These are phyloP conservation scores for Elsinoe australis DNA, from an alignment of 2,329 filamentous ascomycete genomes.

Conservation along the genomic window DNA sequence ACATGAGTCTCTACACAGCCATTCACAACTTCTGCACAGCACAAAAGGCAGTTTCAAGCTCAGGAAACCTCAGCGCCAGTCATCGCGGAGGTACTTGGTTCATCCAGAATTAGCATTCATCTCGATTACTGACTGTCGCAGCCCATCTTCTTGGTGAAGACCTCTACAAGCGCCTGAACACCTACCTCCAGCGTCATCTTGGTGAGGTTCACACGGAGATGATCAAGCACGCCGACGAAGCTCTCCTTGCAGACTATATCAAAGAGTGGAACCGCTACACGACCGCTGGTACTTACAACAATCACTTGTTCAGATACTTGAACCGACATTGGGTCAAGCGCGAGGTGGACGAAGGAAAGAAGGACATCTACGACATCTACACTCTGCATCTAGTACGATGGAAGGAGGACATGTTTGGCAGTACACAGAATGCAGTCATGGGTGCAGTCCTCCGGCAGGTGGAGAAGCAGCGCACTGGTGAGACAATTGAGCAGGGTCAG, in stretches of 20 bases:
- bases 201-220: conserved; percentile 62
- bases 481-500: conserved; percentile 94
- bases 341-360: conserved; percentile 98
- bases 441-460: conserved; percentile 87
- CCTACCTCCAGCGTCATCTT: conserved; percentile 75
- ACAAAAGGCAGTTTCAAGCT: conserved; percentile 70
- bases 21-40: conserved; percentile 99
- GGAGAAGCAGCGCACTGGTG: conserved; percentile 92
- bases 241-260: conserved; percentile 86
- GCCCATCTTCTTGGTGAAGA: conserved; percentile 94
- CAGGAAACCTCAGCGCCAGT: conserved; percentile 44
- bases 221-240: conserved; percentile 77
- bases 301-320: conserved; percentile 91
- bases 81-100: conserved; percentile 60
- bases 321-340: conserved; percentile 99
- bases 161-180: conserved; percentile 82
- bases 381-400: conserved; percentile 93
- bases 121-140: not conserved
- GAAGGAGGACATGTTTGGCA: conserved; percentile 82
- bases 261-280: conserved; percentile 95
- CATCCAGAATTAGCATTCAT: not conserved
- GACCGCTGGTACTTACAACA: conserved; percentile 90
- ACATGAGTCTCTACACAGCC: conserved; percentile 95
- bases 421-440: conserved; percentile 85
- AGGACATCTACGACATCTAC: conserved; percentile 96